Evolutionary conservation across 495 filamentous ascomycete genomes (phyloP), one percentile per base, ranked within the genome.

Genomic region (Lineolata rhizophorae): DNA sequence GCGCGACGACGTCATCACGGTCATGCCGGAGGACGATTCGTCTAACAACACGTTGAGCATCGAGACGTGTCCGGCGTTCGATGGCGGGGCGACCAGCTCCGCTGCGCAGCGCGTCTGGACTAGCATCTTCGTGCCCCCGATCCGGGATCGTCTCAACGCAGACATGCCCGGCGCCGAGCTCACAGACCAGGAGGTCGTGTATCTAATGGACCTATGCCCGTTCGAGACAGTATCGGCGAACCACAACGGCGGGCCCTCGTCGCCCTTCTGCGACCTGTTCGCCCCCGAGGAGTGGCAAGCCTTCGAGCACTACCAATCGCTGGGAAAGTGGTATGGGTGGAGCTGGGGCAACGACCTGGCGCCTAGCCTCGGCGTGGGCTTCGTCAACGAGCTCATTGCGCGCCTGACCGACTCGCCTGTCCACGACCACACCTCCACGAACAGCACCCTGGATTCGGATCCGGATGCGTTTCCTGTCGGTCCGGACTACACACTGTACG

Each of bases 161-260:
- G 53, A 66, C 25, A 57, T 92, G 1, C 60, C 62, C 0, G 67
- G 70, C 2, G 62, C 64, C 0, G 64, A 66, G 14, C 50, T 91
- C 16, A 57, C 62, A 1, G 37, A 49, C 5, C 26, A 49, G n/a
- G 64, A 82, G 8, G 61, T 68, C 4, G 57, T 78, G 40, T 56
- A 56, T 18, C 48, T 92, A 11, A 85, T 92, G 77, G 82, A 90
- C 44, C 53, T 92, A 22, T 92, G 82, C 46, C 66, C 81, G 0
- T 92, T 81, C 47, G 61, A 72, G 35, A 82, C 77, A 0, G 66
- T 90, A 4, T 66, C 75, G 5, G 6, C 8, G 8, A 9, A 8
- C 9, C 45, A 52, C 10, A 37, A 20, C 42, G 53, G 18, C 20
- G 55, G 38, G 37, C 53, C 42, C 0, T 20, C 58, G 5, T 79